Conservation (phyloP, 768 basidiomycete species). For the Tephrocybe sp. region DNA sequence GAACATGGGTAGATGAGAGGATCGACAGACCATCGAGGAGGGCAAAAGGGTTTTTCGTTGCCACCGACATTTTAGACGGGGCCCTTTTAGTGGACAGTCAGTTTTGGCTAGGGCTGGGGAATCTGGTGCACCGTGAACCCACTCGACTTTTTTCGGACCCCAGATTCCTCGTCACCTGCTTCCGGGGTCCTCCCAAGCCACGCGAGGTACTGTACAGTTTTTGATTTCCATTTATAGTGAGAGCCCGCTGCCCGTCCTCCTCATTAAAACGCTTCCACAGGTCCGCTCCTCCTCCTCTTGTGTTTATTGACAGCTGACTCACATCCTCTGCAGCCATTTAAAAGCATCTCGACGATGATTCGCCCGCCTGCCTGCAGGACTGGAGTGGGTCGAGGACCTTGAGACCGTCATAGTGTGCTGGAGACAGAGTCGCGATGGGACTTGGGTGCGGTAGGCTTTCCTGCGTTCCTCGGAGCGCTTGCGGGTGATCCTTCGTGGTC, state of each 20-base stretch:
- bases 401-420: slow-evolving; percentile 85
- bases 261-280: slow-evolving; percentile 57
- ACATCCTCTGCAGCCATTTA: slow-evolving; percentile 45
- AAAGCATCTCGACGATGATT: slow-evolving; percentile 92
- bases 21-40: slow-evolving; percentile 66
- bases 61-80: slow-evolving; percentile 87
- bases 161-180: slow-evolving; percentile 14
- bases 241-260: not conserved
- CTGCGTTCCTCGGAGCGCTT: slow-evolving; percentile 13
- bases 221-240: slow-evolving; percentile 18
- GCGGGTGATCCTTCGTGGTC: slow-evolving; percentile 62
- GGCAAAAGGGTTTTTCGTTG: slow-evolving; percentile 83
- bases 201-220: slow-evolving; percentile 48
- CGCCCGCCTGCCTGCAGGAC: slow-evolving; percentile 62
- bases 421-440: slow-evolving; percentile 73
- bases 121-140: slow-evolving; percentile 6
- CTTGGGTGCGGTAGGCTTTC: slow-evolving; percentile 77
- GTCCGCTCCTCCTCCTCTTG: slow-evolving; percentile 35
- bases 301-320: slow-evolving; percentile 11
- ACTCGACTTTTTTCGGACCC: slow-evolving; percentile 15
- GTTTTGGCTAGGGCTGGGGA: slow-evolving; percentile 6
- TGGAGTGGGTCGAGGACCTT: slow-evolving; percentile 78
- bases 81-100: slow-evolving; percentile 44
- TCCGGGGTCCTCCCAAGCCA: slow-evolving; percentile 49
- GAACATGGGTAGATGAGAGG: slow-evolving; percentile 15